A percentile compares a stretch with the other conserved stretches of the same genome.
Evolutionary conservation across 2,329 filamentous ascomycete genomes (phyloP).

Genomic region (Metarhizium anisopliae): DNA sequence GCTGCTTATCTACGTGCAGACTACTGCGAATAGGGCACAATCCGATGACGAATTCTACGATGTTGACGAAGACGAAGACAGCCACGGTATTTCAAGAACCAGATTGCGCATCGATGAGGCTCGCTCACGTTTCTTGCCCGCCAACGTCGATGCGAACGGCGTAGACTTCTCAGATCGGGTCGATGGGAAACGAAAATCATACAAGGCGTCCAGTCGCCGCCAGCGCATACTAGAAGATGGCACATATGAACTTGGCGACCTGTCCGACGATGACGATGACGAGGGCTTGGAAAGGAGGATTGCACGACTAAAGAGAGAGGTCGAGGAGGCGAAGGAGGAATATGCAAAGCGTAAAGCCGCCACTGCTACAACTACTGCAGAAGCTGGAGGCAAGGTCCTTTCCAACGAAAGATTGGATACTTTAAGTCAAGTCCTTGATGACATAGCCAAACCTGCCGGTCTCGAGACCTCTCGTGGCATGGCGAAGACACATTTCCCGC

Average conservation of each 20-base stretch:
- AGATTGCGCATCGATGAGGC: constrained; percentile 71
- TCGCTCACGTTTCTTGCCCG: constrained; percentile 67
- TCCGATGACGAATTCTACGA: constrained; percentile 57
- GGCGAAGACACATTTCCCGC: constrained; percentile 6
- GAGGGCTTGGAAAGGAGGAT: constrained; percentile 73
- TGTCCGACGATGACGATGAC: constrained; percentile 67
- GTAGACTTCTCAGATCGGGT: constrained; percentile 90
- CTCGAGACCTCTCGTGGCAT: constrained; percentile 7
- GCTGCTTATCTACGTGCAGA: constrained; percentile 28
- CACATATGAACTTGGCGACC: constrained; percentile 60
- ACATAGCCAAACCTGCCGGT: constrained; percentile 36
- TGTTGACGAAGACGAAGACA: constrained; percentile 52
- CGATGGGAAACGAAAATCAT: constrained; percentile 72
- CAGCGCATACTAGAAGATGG: constrained; percentile 54
- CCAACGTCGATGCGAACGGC: constrained; percentile 64
- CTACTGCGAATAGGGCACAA: constrained; percentile 44
- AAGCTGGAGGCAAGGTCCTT: constrained; percentile 36
- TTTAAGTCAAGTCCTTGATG: constrained; percentile 63
- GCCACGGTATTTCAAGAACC: constrained; percentile 62
- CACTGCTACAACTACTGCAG: constrained; percentile 23
- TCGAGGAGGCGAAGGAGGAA: constrained; percentile 62
- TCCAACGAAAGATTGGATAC: constrained; percentile 41
- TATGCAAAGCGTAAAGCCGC: constrained; percentile 45
- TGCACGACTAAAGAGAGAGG: constrained; percentile 72
- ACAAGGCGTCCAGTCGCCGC: constrained; percentile 63